These are phyloP conservation scores for Porodaedalea pini DNA, from an alignment of 1,284 basidiomycete species.

Conservation along the genomic window DNA sequence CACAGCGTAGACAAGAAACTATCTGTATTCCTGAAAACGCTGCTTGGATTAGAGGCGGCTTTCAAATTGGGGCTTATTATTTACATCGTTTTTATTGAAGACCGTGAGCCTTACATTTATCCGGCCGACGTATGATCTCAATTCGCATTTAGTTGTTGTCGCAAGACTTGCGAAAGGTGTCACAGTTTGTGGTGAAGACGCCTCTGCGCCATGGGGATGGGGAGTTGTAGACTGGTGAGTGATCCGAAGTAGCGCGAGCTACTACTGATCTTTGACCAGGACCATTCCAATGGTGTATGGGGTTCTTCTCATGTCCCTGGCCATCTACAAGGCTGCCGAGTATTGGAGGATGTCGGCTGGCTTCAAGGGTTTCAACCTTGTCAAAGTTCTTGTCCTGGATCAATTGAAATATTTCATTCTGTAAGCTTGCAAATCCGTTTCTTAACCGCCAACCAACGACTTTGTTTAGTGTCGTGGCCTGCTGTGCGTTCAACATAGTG, in stretches of 20 bases:
- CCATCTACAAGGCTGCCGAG: not conserved
- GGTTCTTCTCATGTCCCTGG: not conserved
- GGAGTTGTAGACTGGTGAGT: not conserved
- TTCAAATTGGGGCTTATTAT: not conserved
- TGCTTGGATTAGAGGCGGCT: not conserved
- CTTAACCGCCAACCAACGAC: not conserved
- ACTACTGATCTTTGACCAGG: not conserved
- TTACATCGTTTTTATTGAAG: not conserved
- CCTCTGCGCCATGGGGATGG: not conserved
- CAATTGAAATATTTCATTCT: not conserved
- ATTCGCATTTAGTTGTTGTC: not conserved
- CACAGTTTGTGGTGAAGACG: not conserved
- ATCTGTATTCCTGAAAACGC: not conserved
- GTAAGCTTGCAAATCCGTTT: not conserved
- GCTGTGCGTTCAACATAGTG: not conserved
- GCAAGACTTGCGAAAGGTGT: not conserved
- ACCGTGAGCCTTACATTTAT: not conserved
- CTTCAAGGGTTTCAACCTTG: not conserved
- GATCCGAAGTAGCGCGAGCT: not conserved
- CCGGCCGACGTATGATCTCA: too few relatives aligned
- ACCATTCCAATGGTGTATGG: not conserved
- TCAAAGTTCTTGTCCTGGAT: not conserved
- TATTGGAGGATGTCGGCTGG: not conserved
- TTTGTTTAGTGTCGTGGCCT: not conserved
- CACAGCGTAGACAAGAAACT: not conserved